Percentiles rank a stretch among this genome's conserved stretches.
These are phyloP conservation scores for Alternaria arborescens DNA, from an alignment of 2,329 filamentous ascomycete genomes.

Conservation along the genomic window DNA sequence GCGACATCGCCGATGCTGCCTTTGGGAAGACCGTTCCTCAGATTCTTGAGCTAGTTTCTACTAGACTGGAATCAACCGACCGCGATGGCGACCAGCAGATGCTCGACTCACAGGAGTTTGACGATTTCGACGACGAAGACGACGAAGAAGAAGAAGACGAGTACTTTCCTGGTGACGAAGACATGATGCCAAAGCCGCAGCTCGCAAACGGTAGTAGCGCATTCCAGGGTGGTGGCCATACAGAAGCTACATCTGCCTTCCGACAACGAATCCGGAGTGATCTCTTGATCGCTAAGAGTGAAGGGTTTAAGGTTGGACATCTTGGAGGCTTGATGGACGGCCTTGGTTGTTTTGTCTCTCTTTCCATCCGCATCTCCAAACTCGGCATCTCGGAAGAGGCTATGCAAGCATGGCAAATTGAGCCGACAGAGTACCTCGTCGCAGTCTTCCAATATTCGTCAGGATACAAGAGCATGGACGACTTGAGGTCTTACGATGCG, in stretches of 20 bases:
- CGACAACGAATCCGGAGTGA: conserved; percentile 64
- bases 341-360: conserved; percentile 64
- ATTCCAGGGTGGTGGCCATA: conserved; percentile 14
- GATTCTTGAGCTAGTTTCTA: conserved; percentile 59
- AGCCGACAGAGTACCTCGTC: conserved; percentile 73
- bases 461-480: conserved; percentile 69
- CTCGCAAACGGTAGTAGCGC: conserved; percentile 8
- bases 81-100: conserved; percentile 55
- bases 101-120: conserved; percentile 49
- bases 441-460: conserved; percentile 72
- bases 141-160: conserved; percentile 45
- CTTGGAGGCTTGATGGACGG: conserved; percentile 61
- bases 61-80: conserved; percentile 46
- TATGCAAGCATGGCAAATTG: conserved; percentile 78
- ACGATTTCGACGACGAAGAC: conserved; percentile 44
- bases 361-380: conserved; percentile 74
- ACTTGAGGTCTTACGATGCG: conserved; percentile 57
- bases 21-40: conserved; percentile 59
- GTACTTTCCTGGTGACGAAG: conserved; percentile 52
- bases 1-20: conserved; percentile 54
- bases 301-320: conserved; percentile 76
- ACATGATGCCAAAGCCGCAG: conserved; percentile 44
- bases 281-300: conserved; percentile 66
- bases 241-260: conserved; percentile 36
- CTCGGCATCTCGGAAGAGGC: conserved; percentile 78